Conservation (phyloP, 176 grass and related monocot genomes). For the Bolboschoenus planiculmis region DNA sequence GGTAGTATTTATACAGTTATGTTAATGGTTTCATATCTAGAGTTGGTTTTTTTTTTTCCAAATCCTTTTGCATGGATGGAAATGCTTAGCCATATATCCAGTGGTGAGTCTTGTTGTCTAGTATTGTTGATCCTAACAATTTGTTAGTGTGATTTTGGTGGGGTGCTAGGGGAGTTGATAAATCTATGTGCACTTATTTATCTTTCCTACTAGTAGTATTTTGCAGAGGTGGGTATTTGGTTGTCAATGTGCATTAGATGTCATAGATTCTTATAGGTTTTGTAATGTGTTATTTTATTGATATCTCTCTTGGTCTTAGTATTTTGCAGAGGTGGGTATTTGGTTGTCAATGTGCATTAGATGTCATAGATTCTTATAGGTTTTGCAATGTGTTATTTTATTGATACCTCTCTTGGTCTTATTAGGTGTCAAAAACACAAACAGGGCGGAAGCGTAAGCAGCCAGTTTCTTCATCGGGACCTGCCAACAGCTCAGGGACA, state of each 20-base stretch:
- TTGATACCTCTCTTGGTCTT: constrained; percentile 20
- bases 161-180: neutral
- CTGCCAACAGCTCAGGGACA: constrained; percentile 84
- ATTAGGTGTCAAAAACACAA: constrained; percentile 54
- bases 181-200: neutral
- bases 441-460: constrained; percentile 70
- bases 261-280: neutral
- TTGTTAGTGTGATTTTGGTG: neutral
- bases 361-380: neutral
- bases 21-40: neutral
- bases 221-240: neutral
- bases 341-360: neutral
- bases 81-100: neutral
- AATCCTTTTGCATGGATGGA: neutral
- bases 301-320: constrained; percentile 24
- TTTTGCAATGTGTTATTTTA: neutral
- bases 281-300: neutral
- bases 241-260: neutral
- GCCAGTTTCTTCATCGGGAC: constrained; percentile 55
- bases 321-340: neutral
- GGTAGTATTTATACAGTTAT: neutral
- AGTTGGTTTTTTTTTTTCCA: neutral
- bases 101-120: neutral
- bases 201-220: neutral
- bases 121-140: neutral